These are phyloP conservation scores for Suillus variegatus DNA, from an alignment of 768 basidiomycete species.

Conservation along the genomic window DNA sequence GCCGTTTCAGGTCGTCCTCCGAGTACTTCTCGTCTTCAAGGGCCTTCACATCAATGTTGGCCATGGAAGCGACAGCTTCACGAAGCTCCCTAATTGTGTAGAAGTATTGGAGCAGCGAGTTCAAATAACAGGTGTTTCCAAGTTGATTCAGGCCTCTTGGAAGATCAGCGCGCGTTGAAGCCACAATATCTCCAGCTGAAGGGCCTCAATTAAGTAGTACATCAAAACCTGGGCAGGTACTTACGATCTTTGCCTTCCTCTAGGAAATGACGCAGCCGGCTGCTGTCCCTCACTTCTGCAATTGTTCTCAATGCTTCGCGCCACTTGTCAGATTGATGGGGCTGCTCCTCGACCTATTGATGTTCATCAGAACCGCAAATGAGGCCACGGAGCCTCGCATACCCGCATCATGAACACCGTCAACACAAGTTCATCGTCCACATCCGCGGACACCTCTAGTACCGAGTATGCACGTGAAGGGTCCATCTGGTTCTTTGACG, in stretches of 20 bases:
- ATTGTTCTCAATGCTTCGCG: conserved; percentile 72
- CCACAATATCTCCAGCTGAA: conserved; percentile 65
- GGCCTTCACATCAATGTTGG: conserved; percentile 52
- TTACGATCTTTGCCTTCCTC: conserved; percentile 73
- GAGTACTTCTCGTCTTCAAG: conserved; percentile 71
- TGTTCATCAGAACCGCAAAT: conserved; percentile 12
- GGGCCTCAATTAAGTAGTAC: conserved; percentile 7
- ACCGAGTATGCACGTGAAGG: conserved; percentile 71
- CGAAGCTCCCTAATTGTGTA: conserved; percentile 93
- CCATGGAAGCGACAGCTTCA: conserved; percentile 66
- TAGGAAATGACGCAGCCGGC: conserved; percentile 65
- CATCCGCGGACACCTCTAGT: conserved; percentile 68
- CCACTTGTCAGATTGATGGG: conserved; percentile 68
- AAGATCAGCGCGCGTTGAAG: conserved; percentile 59
- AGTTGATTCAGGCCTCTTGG: conserved; percentile 88
- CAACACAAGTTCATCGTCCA: conserved; percentile 77
- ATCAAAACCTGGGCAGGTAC: conserved; percentile 32
- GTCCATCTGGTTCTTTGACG: conserved; percentile 60
- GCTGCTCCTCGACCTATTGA: conserved; percentile 67
- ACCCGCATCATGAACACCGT: conserved; percentile 75
- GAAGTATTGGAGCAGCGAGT: conserved; percentile 86
- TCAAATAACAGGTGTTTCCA: conserved; percentile 87
- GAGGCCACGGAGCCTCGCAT: conserved; percentile 21
- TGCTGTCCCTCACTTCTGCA: conserved; percentile 72
- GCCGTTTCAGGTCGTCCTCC: conserved; percentile 79